Conservation (phyloP, 1,284 basidiomycete species). For the Heterobasidion annosum region DNA sequence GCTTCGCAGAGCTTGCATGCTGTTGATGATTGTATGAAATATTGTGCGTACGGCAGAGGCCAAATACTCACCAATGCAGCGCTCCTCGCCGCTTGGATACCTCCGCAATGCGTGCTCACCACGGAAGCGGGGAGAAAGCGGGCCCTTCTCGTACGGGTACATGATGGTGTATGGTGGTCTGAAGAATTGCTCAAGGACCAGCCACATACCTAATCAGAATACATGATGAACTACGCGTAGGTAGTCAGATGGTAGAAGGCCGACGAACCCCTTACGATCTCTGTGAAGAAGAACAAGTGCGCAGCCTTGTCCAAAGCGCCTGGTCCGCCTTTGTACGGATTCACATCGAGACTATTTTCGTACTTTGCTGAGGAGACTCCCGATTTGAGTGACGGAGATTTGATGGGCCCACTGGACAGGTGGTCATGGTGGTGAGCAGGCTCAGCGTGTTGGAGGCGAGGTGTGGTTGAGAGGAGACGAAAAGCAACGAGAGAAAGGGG, state of each 20-base stretch:
- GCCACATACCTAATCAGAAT: conserved; percentile 81
- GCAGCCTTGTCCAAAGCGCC: conserved; percentile 93
- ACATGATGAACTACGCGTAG: neutral
- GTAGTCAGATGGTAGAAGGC: neutral
- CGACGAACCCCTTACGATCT: conserved; percentile 86
- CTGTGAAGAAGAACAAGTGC: conserved; percentile 97
- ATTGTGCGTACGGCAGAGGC: no score
- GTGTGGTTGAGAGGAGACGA: conserved; percentile 32
- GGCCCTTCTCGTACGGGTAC: conserved; percentile 98
- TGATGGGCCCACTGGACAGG: conserved; percentile 10
- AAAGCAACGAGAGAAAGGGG: conserved; percentile 30
- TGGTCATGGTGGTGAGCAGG: conserved; percentile 8
- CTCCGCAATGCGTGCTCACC: conserved; percentile 98
- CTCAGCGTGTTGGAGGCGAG: conserved; percentile 16
- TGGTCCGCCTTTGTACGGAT: conserved; percentile 72
- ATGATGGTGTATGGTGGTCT: conserved; percentile 97
- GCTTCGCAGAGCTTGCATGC: conserved; percentile 99
- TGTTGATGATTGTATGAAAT: conserved; percentile 21
- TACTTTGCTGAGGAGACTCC: conserved; percentile 28
- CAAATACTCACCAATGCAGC: conserved; percentile 79
- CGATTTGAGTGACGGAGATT: conserved; percentile 28
- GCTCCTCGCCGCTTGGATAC: conserved; percentile 97
- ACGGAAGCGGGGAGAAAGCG: conserved; percentile 94
- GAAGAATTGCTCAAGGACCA: conserved; percentile 98
- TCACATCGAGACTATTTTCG: conserved; percentile 40